Base-by-base conservation (phyloP, 1,284 basidiomycete genomes). In the Ceratobasidium sp. region DNA sequence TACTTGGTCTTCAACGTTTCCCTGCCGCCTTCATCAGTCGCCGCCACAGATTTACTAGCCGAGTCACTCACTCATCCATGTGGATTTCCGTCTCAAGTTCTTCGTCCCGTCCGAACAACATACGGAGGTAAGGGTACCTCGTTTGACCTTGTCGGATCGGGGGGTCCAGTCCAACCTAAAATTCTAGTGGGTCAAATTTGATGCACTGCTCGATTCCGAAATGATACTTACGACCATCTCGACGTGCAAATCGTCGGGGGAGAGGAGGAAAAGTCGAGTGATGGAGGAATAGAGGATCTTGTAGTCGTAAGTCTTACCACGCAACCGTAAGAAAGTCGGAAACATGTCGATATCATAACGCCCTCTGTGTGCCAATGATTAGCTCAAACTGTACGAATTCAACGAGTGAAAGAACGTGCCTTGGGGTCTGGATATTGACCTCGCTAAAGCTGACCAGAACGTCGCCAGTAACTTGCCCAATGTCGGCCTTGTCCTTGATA, bases 231-330 rank as follows among this genome's bases (percentile, higher is more conserved):
- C 92, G 72, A 98, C 95, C 76, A 99, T 96, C 73, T 98, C 84
- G 49, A 98, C 91, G 77, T 98, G 97, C 68, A 94, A 87, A 74
- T 99, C 97, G 78, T 99, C 97, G 12, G 85, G 80, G 34, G 97
- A 97, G 2, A 99, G 83, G 22, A 99, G 84, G 85, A 99, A 99
- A 25, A 99, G 82, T 72, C 88, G 87, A 52, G 92, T 90, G 74
- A 99, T 95, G 72, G 91, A 93, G 47, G 86, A 86, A 80, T 96
- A 98, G 31, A 94, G 85, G 70, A 99, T 93, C 80, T 98, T 97
- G 85, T 99, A 99, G 80, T 99, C 97, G 81, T 99, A 99, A 1
- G 94, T 98, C 82, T 98, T 98, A 71, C 97, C 97, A 45, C 96
- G 90, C 34, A 99, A 82, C 47, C 97, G 90, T 75, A 99, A 80